These are phyloP conservation scores for Excoecaria agallocha DNA, from an alignment of 345 rosid genomes.

Conservation along the genomic window DNA sequence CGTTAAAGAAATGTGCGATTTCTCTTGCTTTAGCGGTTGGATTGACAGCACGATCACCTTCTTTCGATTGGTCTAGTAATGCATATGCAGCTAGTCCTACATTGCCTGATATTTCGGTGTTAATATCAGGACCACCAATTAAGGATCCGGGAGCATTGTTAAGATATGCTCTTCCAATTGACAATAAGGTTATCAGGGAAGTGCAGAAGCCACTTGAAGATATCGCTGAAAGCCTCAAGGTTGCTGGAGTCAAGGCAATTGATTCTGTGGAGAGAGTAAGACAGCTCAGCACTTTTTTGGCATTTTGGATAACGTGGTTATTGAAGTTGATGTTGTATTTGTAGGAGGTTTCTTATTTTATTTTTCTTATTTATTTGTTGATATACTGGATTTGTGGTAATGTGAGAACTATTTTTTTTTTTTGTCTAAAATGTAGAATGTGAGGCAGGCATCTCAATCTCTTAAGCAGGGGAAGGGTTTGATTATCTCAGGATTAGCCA, in stretches of 20 bases:
- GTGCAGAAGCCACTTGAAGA: slow-evolving; percentile 97
- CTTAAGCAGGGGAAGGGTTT: slow-evolving; percentile 72
- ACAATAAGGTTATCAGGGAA: slow-evolving; percentile 83
- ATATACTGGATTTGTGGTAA: slow-evolving; percentile 12
- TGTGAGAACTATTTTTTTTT: background rate
- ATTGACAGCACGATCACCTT: slow-evolving; percentile 54
- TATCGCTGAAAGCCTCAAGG: slow-evolving; percentile 85
- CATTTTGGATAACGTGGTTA: background rate
- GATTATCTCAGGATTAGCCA: slow-evolving; percentile 75
- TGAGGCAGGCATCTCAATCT: slow-evolving; percentile 73
- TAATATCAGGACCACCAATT: slow-evolving; percentile 94
- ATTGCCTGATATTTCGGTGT: slow-evolving; percentile 67
- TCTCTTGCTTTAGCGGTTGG: slow-evolving; percentile 73
- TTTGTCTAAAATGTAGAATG: slow-evolving; percentile 52
- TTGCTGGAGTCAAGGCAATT: slow-evolving; percentile 81
- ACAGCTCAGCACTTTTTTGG: background rate
- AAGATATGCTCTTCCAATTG: slow-evolving; percentile 85
- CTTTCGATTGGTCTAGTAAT: slow-evolving; percentile 38
- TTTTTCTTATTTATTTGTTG: background rate
- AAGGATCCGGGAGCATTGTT: slow-evolving; percentile 86
- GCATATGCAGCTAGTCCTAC: slow-evolving; percentile 57
- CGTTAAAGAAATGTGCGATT: slow-evolving; percentile 75
- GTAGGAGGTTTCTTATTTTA: background rate
- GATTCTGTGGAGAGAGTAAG: slow-evolving; percentile 92
- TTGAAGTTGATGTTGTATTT: background rate